Base-by-base conservation (phyloP, 192 early-diverging fungal species). In the Funneliformis geosporum region DNA sequence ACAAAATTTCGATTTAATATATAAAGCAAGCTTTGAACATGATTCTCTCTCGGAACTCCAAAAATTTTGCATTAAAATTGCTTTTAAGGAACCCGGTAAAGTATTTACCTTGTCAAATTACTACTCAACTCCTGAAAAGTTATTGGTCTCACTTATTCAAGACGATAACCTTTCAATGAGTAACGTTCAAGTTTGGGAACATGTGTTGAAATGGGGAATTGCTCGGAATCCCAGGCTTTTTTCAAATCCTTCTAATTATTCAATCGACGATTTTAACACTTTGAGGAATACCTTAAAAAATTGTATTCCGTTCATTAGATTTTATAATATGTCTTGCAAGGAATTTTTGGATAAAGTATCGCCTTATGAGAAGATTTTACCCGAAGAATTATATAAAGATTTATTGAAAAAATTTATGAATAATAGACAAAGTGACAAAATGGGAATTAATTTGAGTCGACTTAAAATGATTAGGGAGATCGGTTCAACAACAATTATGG, bases 141-240 rank as follows among this genome's bases (percentile, higher is more conserved):
- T 16, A 4, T 55, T 74, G 59, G 9, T 23, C 5, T 39, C 44
- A 18, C 21, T 74, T 5, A 25, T 74, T 60, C 8, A 14, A 60
- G 28, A 38, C 16, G 47, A 74, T 2, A 46, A 74, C 14, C 8
- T 74, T 25, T 2, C 39, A 59, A 74, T 55, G n/a, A 33, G 47
- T 33, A 47, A 59, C 21, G 4, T 12, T 33, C 4, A 60, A 38
- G 23, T 74, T n/a, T 74, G 73, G 73, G 28, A 50, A 39, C 11
- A 28, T 25, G 8, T 60, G 11, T 8, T 74, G 21, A 60, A 38
- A 59, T 74, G 73, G 73, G 73, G 73, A 60, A 21, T 74, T 12
- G 21, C 73, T 28, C 46, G 39, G 10, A 74, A 25, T 60, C 10
- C n/a, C 55, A 33, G 12, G 16, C 18, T 60, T 59, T 23, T 12